Conservation (phyloP, 306 rosid genomes). For the Pachyrhizus erosus region DNA sequence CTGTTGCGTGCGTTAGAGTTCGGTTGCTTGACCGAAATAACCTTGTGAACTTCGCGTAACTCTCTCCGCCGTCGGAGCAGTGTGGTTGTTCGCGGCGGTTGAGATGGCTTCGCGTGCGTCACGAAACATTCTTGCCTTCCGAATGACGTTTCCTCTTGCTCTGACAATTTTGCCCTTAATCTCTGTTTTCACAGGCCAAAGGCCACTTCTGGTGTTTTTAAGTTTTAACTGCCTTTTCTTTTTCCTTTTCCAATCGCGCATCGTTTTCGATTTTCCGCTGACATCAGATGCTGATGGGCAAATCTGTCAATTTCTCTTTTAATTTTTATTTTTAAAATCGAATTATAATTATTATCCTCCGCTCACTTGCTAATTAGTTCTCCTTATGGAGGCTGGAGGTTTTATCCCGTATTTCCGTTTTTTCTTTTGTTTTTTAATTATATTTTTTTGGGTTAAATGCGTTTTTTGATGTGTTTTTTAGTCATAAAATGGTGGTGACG, state of each 20-base stretch:
- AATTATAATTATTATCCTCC: not conserved
- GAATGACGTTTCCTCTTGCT: constrained; percentile 26
- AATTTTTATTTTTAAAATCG: not conserved
- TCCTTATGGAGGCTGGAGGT: not conserved
- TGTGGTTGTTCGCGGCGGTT: constrained; percentile 27
- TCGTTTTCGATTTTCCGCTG: constrained; percentile 49
- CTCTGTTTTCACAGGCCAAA: not conserved
- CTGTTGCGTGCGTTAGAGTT: constrained; percentile 7
- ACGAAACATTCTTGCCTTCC: constrained; percentile 46
- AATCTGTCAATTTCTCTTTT: constrained; percentile 39
- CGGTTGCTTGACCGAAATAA: constrained; percentile 29
- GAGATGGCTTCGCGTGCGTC: constrained; percentile 25
- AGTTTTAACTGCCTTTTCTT: not conserved
- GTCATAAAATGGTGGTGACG: constrained; percentile 27
- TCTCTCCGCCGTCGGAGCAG: not conserved
- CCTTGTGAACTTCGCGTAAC: not conserved
- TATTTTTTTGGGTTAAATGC: too few relatives aligned
- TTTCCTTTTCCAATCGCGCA: constrained; percentile 33
- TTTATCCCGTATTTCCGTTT: not conserved
- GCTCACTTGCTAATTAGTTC: not conserved
- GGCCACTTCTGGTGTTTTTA: not conserved
- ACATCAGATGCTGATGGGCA: constrained; percentile 41
- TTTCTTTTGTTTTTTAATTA: not conserved
- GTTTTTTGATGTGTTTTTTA: not conserved
- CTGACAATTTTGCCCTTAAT: constrained; percentile 51